phyloP scores from a whole-genome alignment of 768 basidiomycete species.

The Tephrocybe sp. region DNA sequence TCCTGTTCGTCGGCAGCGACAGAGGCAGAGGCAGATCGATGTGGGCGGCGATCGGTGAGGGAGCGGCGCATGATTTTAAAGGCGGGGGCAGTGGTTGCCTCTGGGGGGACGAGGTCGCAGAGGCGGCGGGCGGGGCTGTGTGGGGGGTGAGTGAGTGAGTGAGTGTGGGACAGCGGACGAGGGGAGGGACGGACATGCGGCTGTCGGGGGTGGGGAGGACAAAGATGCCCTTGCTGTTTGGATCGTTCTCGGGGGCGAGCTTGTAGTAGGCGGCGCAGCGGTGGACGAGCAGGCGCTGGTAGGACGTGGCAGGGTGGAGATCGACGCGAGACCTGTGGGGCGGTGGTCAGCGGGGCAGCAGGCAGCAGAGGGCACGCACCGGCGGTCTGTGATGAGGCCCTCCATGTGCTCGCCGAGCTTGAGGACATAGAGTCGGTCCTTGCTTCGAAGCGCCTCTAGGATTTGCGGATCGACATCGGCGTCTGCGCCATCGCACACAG shows the following conservation, averaged over 20 bases:
- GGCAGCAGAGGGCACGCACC: conserved; percentile 42
- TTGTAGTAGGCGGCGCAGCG: conserved; percentile 83
- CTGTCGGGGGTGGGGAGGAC: conserved; percentile 63
- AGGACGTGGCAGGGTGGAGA: conserved; percentile 69
- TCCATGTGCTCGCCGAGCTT: conserved; percentile 91
- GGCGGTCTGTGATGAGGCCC: conserved; percentile 70
- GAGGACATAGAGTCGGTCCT: conserved; percentile 85
- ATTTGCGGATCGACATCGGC: conserved; percentile 75
- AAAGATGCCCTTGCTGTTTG: conserved; percentile 58
- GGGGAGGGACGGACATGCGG: conserved; percentile 59
- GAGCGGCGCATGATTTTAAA: conserved; percentile 87
- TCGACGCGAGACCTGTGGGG: conserved; percentile 58
- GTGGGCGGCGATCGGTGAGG: conserved; percentile 47
- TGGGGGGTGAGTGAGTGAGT: conserved; percentile 18
- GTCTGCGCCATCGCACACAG: conserved; percentile 26
- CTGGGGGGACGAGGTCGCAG: conserved; percentile 76
- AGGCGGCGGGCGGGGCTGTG: conserved; percentile 68
- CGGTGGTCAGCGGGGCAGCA: neutral
- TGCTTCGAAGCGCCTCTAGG: conserved; percentile 82
- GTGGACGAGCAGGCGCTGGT: conserved; percentile 84
- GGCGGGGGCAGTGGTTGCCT: conserved; percentile 67
- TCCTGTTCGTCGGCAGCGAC: conserved; percentile 76
- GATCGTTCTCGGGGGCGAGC: conserved; percentile 69
- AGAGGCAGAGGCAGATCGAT: conserved; percentile 66
- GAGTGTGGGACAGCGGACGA: conserved; percentile 10